Conservation (phyloP, 1,139 yeast species). For the Arxiozyma heterogenica region DNA sequence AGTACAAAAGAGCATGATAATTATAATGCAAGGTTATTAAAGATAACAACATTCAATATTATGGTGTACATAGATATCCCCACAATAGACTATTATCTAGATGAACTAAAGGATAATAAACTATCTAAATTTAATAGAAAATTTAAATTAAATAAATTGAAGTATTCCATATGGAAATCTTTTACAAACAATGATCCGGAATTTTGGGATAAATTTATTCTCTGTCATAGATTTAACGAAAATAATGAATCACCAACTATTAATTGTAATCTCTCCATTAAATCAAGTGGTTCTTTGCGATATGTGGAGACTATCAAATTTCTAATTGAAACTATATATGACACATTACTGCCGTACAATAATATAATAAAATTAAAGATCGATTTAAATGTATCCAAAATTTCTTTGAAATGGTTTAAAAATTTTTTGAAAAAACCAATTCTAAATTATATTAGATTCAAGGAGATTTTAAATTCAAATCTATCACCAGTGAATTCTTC, state of each 20-base stretch:
- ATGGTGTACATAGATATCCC: constrained; percentile 29
- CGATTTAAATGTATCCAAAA: constrained; percentile 22
- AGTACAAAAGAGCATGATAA: background rate
- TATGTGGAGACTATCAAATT: constrained; percentile 30
- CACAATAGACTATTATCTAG: constrained; percentile 29
- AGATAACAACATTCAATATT: constrained; percentile 15
- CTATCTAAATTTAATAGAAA: constrained; percentile 24
- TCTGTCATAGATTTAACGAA: background rate
- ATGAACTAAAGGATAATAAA: constrained; percentile 24
- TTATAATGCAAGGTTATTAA: background rate
- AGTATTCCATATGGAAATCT: constrained; percentile 20
- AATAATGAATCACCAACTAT: background rate
- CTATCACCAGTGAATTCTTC: background rate
- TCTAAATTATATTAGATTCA: constrained; percentile 17
- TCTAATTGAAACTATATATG: constrained; percentile 23
- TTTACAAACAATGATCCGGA: constrained; percentile 20
- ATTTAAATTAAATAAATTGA: constrained; percentile 24
- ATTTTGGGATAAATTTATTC: constrained; percentile 15
- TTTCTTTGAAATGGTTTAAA: constrained; percentile 29
- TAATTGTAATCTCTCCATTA: constrained; percentile 10
- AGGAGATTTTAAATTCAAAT: background rate
- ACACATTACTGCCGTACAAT: constrained; percentile 8
- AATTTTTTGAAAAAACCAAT: constrained; percentile 22
- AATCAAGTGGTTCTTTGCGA: constrained; percentile 28
- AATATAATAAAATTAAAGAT: constrained; percentile 15